Conservation (phyloP, 805 yeast species). For the Jamesozyma gamospora region DNA sequence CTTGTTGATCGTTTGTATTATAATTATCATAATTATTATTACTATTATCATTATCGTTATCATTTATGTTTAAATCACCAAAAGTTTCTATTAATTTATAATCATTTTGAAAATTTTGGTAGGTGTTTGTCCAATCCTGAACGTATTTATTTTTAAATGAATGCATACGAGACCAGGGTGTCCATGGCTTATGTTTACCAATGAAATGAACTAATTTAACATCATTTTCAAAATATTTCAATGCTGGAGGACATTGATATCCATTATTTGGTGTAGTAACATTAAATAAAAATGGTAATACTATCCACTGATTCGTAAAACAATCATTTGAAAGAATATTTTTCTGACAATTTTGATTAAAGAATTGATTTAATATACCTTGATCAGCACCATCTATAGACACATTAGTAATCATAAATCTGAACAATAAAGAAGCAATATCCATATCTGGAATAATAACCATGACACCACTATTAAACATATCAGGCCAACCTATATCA, state of each 20-base stretch:
- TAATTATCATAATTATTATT: neutral
- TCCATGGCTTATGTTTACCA: conserved; percentile 56
- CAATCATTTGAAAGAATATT: neutral
- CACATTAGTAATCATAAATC: conserved; percentile 17
- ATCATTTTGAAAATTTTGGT: conserved; percentile 9
- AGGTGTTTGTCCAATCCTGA: conserved; percentile 12
- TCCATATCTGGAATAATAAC: conserved; percentile 42
- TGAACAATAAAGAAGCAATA: conserved; percentile 35
- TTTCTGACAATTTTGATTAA: conserved; percentile 28
- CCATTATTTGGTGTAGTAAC: conserved; percentile 60
- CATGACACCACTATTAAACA: conserved; percentile 75
- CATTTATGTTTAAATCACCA: conserved; percentile 1
- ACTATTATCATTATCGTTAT: neutral
- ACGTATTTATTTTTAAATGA: conserved; percentile 7
- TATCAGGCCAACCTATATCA: conserved; percentile 88
- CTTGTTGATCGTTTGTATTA: neutral
- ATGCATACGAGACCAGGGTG: conserved; percentile 6
- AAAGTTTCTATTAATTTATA: conserved; percentile 1
- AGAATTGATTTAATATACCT: conserved; percentile 74
- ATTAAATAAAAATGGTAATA: conserved; percentile 72
- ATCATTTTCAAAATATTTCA: conserved; percentile 37
- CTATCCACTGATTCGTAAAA: conserved; percentile 42
- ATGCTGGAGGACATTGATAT: conserved; percentile 70
- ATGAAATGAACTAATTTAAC: conserved; percentile 53
- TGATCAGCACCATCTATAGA: conserved; percentile 89